A percentile compares a stretch with the other conserved stretches of the same genome.
phyloP scores from a whole-genome alignment of 202 grass and related monocot species.

The Carex arenaria region DNA sequence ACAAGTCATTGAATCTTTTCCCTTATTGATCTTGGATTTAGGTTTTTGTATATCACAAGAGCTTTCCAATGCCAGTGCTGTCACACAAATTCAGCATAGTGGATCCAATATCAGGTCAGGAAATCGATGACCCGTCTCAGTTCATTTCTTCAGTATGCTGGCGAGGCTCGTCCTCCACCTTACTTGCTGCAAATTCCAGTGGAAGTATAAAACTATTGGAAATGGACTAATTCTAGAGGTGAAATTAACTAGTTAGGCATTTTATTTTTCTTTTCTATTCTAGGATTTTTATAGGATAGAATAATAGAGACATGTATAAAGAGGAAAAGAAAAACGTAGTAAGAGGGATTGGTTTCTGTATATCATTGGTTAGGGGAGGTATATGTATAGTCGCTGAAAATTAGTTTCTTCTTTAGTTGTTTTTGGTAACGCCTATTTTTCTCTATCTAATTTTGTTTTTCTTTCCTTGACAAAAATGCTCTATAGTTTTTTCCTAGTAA shows the following conservation, averaged over 20 bases:
- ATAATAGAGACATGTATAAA: constrained; percentile 32
- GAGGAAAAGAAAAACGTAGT: constrained; percentile 19
- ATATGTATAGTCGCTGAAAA: constrained; percentile 69
- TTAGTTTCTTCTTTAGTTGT: neutral
- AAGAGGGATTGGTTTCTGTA: constrained; percentile 61
- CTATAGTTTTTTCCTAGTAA: neutral
- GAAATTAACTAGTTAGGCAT: neutral
- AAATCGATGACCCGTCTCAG: constrained; percentile 69
- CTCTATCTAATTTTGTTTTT: neutral
- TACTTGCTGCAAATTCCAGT: constrained; percentile 85
- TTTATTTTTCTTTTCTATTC: constrained; percentile 2
- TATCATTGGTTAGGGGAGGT: constrained; percentile 84
- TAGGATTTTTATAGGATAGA: constrained; percentile 50
- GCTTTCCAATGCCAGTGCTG: constrained; percentile 90
- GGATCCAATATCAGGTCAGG: constrained; percentile 81
- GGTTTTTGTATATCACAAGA: constrained; percentile 96
- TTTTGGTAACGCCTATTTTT: constrained; percentile 9
- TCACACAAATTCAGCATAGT: constrained; percentile 77
- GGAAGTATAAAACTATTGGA: constrained; percentile 93
- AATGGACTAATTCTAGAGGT: constrained; percentile 54
- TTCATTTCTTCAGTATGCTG: constrained; percentile 97
- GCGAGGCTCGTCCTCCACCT: constrained; percentile 68
- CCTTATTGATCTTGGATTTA: constrained; percentile 26
- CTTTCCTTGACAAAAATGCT: neutral
- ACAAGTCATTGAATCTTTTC: neutral